A percentile compares a stretch with the other conserved stretches of the same genome.
Conservation (phyloP, 495 filamentous ascomycete genomes). For the Aspergillus heteromorphus region DNA sequence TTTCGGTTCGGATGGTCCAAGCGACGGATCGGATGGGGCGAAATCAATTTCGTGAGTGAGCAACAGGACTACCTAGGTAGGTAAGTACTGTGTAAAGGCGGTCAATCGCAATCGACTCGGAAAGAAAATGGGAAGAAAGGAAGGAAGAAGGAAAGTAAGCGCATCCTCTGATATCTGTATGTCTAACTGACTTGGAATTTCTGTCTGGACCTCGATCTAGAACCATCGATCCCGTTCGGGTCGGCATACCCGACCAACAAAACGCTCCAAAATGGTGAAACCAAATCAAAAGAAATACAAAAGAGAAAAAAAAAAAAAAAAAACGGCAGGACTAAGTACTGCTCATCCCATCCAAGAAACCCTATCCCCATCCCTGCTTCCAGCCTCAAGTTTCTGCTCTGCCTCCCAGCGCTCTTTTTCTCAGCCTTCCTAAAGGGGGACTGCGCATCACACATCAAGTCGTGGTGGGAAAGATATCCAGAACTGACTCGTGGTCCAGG, state of each 20-base stretch:
- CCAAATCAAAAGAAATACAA: conserved; percentile 18
- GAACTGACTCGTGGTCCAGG: conserved; percentile 23
- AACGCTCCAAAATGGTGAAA: conserved; percentile 25
- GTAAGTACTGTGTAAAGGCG: too few relatives aligned
- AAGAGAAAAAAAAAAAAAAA: conserved; percentile 19
- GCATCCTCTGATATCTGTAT: conserved; percentile 2
- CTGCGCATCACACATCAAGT: conserved; percentile 15
- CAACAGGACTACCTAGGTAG: background rate
- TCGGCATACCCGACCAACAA: conserved; percentile 14
- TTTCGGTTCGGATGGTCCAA: background rate
- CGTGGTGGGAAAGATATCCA: conserved; percentile 6
- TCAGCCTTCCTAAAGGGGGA: conserved; percentile 2
- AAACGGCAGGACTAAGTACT: conserved; percentile 20
- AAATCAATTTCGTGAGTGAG: background rate
- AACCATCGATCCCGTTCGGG: conserved; percentile 20
- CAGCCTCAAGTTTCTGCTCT: background rate
- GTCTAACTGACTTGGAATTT: conserved; percentile 4
- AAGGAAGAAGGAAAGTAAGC: background rate
- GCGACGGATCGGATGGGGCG: too few relatives aligned
- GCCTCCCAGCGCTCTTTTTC: conserved; percentile 6
- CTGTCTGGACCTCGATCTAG: conserved; percentile 23
- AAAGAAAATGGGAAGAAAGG: too few relatives aligned
- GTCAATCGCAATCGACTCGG: background rate
- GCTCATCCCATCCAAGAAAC: conserved; percentile 12
- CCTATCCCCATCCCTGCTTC: conserved; percentile 3